These are phyloP conservation scores for Cladosporium velox DNA, from an alignment of 2,329 filamentous ascomycete genomes.

Conservation along the genomic window DNA sequence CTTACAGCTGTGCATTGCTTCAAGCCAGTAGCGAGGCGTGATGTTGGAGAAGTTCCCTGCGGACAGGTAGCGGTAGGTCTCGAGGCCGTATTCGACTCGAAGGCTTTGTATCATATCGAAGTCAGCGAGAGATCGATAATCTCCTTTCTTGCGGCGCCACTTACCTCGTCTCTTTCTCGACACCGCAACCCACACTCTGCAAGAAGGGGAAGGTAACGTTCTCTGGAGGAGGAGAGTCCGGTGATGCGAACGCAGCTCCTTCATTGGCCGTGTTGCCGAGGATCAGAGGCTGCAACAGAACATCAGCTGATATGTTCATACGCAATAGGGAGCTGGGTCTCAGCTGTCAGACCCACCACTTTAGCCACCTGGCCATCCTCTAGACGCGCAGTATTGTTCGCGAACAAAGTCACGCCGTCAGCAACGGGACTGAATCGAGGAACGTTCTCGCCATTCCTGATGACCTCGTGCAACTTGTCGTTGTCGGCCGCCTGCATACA, in stretches of 20 bases:
- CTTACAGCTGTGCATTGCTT: conserved; percentile 40
- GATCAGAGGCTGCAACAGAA: conserved; percentile 21
- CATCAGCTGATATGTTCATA: background rate
- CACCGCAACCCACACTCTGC: conserved; percentile 2
- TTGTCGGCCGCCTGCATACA: conserved; percentile 14
- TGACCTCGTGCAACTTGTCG: conserved; percentile 3
- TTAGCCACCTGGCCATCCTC: conserved; percentile 22
- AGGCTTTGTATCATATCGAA: background rate
- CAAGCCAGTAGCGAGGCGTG: conserved; percentile 42
- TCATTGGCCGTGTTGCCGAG: conserved; percentile 28
- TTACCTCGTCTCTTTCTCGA: conserved; percentile 1
- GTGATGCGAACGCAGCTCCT: conserved; percentile 27
- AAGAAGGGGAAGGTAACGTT: background rate
- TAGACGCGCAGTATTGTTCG: conserved; percentile 24
- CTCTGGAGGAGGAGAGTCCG: conserved; percentile 3
- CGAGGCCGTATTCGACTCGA: conserved; percentile 13
- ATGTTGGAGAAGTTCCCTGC: conserved; percentile 45
- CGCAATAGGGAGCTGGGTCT: background rate
- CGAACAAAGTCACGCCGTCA: conserved; percentile 24
- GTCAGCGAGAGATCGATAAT: background rate
- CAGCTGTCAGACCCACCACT: conserved; percentile 14
- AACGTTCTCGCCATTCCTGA: conserved; percentile 1
- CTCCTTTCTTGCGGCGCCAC: background rate
- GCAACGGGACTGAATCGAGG: conserved; percentile 23
- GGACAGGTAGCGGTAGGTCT: conserved; percentile 45